Conservation (phyloP, 2,329 filamentous ascomycete species). For the Neonectria magnoliae region DNA sequence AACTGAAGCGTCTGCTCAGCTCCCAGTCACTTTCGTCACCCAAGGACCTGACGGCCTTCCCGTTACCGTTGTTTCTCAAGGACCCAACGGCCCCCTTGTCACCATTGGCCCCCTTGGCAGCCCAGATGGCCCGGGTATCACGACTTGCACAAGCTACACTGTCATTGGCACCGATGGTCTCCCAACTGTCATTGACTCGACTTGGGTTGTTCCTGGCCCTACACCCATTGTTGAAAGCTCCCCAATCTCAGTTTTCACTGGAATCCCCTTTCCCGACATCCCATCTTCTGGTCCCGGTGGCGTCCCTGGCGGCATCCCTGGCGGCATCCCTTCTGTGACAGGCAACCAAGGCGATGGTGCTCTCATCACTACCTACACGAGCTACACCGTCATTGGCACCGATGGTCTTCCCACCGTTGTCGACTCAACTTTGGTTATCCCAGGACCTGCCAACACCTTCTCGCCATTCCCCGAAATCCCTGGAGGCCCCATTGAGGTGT, state of each 20-base stretch:
- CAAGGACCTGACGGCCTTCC: constrained; percentile 29
- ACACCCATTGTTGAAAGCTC: constrained; percentile 13
- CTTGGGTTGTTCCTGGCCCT: constrained; percentile 27
- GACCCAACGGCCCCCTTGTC: background rate
- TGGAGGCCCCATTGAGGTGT: constrained; percentile 24
- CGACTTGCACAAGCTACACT: constrained; percentile 36
- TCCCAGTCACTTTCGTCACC: constrained; percentile 22
- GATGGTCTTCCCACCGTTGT: constrained; percentile 43
- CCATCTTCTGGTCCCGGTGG: background rate
- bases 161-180: constrained; percentile 36
- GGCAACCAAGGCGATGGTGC: background rate
- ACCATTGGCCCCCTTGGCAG: background rate
- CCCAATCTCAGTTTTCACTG: constrained; percentile 18
- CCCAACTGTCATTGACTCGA: constrained; percentile 33
- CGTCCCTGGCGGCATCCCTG: background rate
- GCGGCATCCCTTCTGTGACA: background rate
- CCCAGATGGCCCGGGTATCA: constrained; percentile 3
- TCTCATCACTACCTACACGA: constrained; percentile 43
- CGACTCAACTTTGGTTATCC: constrained; percentile 47
- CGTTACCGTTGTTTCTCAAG: constrained; percentile 28
- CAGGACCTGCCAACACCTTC: constrained; percentile 37
- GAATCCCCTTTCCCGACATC: constrained; percentile 11
- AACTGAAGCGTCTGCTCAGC: constrained; percentile 26
- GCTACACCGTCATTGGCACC: constrained; percentile 41
- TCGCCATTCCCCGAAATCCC: constrained; percentile 21